Conservation (phyloP, 1,284 basidiomycete genomes). For the Ganoderma boninense region DNA sequence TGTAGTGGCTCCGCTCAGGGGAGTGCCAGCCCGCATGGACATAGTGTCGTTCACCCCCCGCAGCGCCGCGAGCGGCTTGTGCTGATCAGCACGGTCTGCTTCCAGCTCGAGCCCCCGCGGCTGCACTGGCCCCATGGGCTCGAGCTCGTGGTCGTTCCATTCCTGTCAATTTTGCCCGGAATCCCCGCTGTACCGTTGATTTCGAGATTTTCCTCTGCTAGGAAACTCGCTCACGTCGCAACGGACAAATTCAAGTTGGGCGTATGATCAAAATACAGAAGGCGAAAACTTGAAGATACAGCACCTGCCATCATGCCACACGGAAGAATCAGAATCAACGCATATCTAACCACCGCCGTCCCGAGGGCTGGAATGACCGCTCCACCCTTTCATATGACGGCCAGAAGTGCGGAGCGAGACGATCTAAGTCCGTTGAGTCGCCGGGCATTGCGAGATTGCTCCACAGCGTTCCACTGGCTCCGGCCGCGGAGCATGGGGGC, state of each 20-base stretch:
- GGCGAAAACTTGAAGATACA: not conserved
- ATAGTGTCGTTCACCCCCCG: not conserved
- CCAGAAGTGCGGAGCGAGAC: conserved; percentile 1
- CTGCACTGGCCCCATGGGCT: conserved; percentile 4
- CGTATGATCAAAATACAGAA: not conserved
- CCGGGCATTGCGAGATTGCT: conserved; percentile 4
- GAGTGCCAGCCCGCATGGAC: not conserved
- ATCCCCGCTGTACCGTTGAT: not conserved
- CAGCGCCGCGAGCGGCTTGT: not conserved
- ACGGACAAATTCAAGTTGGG: not conserved
- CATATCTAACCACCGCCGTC: not conserved
- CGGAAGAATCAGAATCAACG: not conserved
- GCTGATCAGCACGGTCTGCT: not conserved
- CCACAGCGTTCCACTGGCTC: not conserved
- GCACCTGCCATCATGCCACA: not conserved
- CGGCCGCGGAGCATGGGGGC: not conserved
- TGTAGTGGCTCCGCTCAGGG: not conserved
- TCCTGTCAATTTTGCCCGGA: not conserved
- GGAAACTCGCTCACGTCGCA: not conserved
- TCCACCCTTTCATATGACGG: not conserved
- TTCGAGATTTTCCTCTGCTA: not conserved
- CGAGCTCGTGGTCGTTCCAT: not conserved
- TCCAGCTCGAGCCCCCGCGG: conserved; percentile 3
- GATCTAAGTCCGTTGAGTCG: not conserved
- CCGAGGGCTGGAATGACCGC: not conserved